Evolutionary conservation across 106 monocot species (phyloP).

Genomic region (Alisma plantagoaquatica): DNA sequence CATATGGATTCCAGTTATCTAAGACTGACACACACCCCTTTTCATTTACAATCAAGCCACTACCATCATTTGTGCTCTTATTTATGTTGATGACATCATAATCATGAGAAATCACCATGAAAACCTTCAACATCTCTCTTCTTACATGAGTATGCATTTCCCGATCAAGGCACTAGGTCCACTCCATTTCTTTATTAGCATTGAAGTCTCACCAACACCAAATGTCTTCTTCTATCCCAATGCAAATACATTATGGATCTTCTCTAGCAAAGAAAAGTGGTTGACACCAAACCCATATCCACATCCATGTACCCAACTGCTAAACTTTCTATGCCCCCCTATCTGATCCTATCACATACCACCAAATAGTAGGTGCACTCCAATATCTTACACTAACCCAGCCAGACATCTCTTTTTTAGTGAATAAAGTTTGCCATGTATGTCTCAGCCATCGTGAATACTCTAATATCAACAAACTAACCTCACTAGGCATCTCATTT

Average conservation of each 20-base stretch:
- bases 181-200: background rate
- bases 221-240: background rate
- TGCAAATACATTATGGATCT: background rate
- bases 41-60: background rate
- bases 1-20: background rate
- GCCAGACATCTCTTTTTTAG: background rate
- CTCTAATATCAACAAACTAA: too few species aligned
- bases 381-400: background rate
- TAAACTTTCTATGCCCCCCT: background rate
- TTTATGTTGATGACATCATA: background rate
- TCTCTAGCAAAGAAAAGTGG: background rate
- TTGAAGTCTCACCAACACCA: background rate
- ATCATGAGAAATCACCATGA: background rate
- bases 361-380: background rate
- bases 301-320: background rate
- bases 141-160: background rate
- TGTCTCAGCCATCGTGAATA: too few species aligned
- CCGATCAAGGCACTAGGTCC: background rate
- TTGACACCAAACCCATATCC: background rate
- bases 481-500: too few species aligned
- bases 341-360: background rate
- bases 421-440: too few species aligned
- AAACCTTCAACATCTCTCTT: background rate
- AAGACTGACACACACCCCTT: background rate
- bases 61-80: background rate